Conservation (phyloP, 352 stramenopile genomes). For the Paralagenidium karlingii region DNA sequence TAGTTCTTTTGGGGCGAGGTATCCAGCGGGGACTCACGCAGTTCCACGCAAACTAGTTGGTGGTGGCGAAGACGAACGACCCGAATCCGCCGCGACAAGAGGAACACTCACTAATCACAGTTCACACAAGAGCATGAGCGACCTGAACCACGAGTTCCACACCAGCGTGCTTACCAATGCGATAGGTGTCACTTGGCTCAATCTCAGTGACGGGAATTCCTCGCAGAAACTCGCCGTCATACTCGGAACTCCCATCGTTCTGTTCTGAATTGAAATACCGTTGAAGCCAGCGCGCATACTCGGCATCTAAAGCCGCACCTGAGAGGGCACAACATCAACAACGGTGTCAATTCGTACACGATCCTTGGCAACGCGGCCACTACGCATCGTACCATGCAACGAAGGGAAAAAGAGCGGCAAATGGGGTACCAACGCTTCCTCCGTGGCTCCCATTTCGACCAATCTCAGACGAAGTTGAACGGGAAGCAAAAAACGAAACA, state of each 20-base stretch:
- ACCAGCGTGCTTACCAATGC: constrained; percentile 10
- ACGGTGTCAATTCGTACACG: not conserved
- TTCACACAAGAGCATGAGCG: not conserved
- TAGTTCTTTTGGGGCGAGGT: too few relatives aligned
- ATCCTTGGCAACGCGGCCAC: too few relatives aligned
- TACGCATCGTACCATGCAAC: too few relatives aligned
- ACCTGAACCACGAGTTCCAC: not conserved
- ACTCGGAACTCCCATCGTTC: too few relatives aligned
- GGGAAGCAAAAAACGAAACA: constrained; percentile 70
- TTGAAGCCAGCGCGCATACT: constrained; percentile 81
- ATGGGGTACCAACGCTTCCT: constrained; percentile 47
- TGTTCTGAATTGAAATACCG: too few relatives aligned
- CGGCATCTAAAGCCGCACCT: constrained; percentile 72
- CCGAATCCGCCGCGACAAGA: too few relatives aligned
- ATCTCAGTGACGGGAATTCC: constrained; percentile 13
- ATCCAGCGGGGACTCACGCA: too few relatives aligned
- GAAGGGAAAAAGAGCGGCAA: too few relatives aligned
- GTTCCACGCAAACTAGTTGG: constrained; percentile 15
- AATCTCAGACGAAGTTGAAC: constrained; percentile 47
- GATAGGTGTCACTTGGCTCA: constrained; percentile 18
- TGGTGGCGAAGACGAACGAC: constrained; percentile 8
- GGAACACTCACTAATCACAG: constrained; percentile 67
- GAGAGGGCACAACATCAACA: not conserved
- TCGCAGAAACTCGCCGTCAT: constrained; percentile 13
- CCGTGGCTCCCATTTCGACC: constrained; percentile 44